Percentiles rank a stretch among this genome's conserved stretches.
phyloP scores from a whole-genome alignment of 352 stramenopile species.

The Globisporangium polare region DNA sequence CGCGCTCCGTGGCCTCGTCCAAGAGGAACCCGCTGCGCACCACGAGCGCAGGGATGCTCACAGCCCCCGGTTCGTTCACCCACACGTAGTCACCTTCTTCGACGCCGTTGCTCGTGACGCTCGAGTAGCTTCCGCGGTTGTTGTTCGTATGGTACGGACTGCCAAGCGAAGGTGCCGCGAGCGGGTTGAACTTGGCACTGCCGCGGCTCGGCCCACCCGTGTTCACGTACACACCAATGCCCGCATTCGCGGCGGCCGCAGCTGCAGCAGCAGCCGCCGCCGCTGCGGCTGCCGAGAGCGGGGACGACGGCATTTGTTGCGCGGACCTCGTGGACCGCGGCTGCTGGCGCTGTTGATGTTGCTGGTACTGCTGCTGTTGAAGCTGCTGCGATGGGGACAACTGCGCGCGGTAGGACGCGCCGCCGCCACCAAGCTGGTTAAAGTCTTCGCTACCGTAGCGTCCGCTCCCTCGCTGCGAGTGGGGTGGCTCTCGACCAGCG shows the following conservation, averaged over 20 bases:
- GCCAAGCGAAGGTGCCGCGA: conserved; percentile 9
- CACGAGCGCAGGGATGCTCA: conserved; percentile 55
- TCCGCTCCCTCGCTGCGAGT: conserved; percentile 4
- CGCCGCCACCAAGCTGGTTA: background rate
- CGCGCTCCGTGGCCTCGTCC: conserved; percentile 51
- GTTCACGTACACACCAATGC: background rate
- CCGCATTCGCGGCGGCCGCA: conserved; percentile 5
- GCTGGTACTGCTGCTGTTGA: conserved; percentile 12
- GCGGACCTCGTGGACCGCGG: background rate
- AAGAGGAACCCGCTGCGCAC: conserved; percentile 60
- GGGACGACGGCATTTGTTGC: conserved; percentile 4
- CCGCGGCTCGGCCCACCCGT: background rate
- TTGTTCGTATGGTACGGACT: background rate
- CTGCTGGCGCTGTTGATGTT: conserved; percentile 8
- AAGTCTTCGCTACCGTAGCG: conserved; percentile 8
- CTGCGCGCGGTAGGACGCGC: conserved; percentile 11
- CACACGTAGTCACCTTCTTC: conserved; percentile 73
- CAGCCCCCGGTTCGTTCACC: conserved; percentile 46
- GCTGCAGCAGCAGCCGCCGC: conserved; percentile 10
- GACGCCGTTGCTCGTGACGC: conserved; percentile 15
- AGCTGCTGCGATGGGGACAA: conserved; percentile 12
- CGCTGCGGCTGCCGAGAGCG: conserved; percentile 10
- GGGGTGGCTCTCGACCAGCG: background rate
- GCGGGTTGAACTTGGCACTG: conserved; percentile 13
- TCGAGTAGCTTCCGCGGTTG: conserved; percentile 13